These are phyloP conservation scores for Ceratocystis huliohia DNA, from an alignment of 2,329 filamentous ascomycete species.

Conservation along the genomic window DNA sequence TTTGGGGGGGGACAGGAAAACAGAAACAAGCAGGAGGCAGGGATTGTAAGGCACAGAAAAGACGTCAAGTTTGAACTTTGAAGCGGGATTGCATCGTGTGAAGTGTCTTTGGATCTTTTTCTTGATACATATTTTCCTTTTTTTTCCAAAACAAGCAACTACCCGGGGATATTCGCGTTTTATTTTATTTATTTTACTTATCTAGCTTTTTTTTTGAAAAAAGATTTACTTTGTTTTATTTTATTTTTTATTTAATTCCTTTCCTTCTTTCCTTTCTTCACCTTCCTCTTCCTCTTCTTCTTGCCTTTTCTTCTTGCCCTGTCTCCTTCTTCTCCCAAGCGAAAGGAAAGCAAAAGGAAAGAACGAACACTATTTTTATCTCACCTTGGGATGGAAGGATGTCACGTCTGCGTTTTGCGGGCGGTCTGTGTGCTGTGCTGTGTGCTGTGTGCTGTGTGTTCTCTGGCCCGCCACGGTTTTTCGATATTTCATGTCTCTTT, in stretches of 20 bases:
- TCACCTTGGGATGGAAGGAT: slow-evolving; percentile 13
- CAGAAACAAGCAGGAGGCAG: not conserved
- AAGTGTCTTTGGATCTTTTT: not conserved
- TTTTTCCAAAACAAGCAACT: too few relatives aligned
- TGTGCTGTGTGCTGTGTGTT: not conserved
- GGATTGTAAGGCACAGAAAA: not conserved
- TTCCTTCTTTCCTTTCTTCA: too few relatives aligned
- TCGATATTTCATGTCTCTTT: too few relatives aligned
- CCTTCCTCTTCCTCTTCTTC: too few relatives aligned
- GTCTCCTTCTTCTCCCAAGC: too few relatives aligned
- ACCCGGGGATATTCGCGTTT: too few relatives aligned
- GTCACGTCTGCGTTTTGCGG: slow-evolving; percentile 10
- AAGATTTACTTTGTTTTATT: too few relatives aligned
- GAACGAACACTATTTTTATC: slow-evolving; percentile 5
- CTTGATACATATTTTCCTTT: too few relatives aligned
- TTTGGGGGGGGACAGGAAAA: not conserved
- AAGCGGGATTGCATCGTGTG: not conserved
- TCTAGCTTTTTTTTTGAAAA: too few relatives aligned
- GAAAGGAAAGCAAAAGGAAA: not conserved
- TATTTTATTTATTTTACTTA: too few relatives aligned
- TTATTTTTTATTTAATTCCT: too few relatives aligned
- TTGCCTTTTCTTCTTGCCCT: not conserved
- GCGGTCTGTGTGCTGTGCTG: not conserved
- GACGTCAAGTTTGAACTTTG: slow-evolving; percentile 1
- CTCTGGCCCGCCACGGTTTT: too few relatives aligned